Percentiles rank a stretch among this genome's conserved stretches.
Evolutionary conservation across 805 yeast species (phyloP).

Genomic region (Sporopachydermia lactativora): DNA sequence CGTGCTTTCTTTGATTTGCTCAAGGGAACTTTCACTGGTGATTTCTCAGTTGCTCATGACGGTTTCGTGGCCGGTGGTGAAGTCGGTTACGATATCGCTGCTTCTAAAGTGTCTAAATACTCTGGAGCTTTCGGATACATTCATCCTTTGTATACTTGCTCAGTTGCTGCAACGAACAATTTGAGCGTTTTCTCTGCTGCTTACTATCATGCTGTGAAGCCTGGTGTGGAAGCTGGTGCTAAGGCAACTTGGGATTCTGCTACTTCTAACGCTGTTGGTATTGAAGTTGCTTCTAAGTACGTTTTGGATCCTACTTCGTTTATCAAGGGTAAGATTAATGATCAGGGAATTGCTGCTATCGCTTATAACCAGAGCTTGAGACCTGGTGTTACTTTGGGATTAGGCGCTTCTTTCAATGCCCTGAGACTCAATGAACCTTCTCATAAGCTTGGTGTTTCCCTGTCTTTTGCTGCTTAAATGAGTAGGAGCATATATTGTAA

Average conservation of each 20-base stretch:
- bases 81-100: slow-evolving; percentile 88
- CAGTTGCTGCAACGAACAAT: slow-evolving; percentile 75
- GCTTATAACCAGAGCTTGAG: slow-evolving; percentile 90
- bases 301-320: slow-evolving; percentile 75
- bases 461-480: slow-evolving; percentile 76
- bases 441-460: slow-evolving; percentile 93
- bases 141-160: slow-evolving; percentile 74
- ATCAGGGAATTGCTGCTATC: slow-evolving; percentile 86
- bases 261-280: slow-evolving; percentile 66
- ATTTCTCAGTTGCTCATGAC: slow-evolving; percentile 87
- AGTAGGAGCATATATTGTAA: neutral
- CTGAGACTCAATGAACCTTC: slow-evolving; percentile 91
- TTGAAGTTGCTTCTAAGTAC: slow-evolving; percentile 95
- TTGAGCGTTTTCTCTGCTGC: slow-evolving; percentile 86
- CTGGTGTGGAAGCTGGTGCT: slow-evolving; percentile 92
- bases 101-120: slow-evolving; percentile 88
- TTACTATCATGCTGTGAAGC: slow-evolving; percentile 91
- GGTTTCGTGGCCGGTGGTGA: slow-evolving; percentile 97
- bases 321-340: slow-evolving; percentile 94
- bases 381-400: slow-evolving; percentile 93
- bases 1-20: slow-evolving; percentile 89
- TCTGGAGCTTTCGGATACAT: slow-evolving; percentile 89
- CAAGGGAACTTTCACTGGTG: slow-evolving; percentile 92
- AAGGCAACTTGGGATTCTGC: slow-evolving; percentile 91
- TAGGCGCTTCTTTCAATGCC: slow-evolving; percentile 95